Percentiles rank a stretch among this genome's conserved stretches.
Conservation (phyloP, 2,329 filamentous ascomycete species). For the Alternaria metachromatica region DNA sequence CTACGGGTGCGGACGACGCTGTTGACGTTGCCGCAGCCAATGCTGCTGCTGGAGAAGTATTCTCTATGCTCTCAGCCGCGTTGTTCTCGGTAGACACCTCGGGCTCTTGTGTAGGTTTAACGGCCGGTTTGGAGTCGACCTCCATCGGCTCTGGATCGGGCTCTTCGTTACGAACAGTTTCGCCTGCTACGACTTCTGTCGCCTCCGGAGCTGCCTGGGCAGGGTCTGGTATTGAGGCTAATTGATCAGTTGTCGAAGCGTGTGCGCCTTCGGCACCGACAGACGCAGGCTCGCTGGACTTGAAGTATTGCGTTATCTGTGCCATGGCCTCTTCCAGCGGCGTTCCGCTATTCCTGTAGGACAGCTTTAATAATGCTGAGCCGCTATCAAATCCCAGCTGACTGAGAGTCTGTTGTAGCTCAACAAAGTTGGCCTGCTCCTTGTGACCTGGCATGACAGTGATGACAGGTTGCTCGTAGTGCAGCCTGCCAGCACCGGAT, state of each 20-base stretch:
- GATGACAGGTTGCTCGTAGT: slow-evolving; percentile 86
- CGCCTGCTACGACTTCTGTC: slow-evolving; percentile 30
- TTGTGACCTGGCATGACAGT: slow-evolving; percentile 75
- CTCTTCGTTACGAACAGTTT: slow-evolving; percentile 30
- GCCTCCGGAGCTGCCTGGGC: slow-evolving; percentile 35
- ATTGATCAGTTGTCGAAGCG: slow-evolving; percentile 34
- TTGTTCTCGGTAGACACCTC: slow-evolving; percentile 22
- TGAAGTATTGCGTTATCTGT: slow-evolving; percentile 80
- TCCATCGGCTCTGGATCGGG: slow-evolving; percentile 41
- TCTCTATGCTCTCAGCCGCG: slow-evolving; percentile 21
- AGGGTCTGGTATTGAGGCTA: slow-evolving; percentile 30
- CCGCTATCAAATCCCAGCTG: slow-evolving; percentile 89
- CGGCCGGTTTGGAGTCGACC: slow-evolving; percentile 28
- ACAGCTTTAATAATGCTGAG: slow-evolving; percentile 77
- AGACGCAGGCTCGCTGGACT: slow-evolving; percentile 45
- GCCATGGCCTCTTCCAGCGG: slow-evolving; percentile 86
- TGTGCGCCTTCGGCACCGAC: slow-evolving; percentile 39
- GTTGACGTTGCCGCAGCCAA: slow-evolving; percentile 31
- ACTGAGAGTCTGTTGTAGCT: slow-evolving; percentile 86
- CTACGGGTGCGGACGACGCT: slow-evolving; percentile 22
- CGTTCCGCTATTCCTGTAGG: slow-evolving; percentile 75
- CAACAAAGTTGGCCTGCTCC: slow-evolving; percentile 76
- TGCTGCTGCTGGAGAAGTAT: slow-evolving; percentile 25
- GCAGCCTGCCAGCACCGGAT: slow-evolving; percentile 73
- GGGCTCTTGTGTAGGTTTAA: slow-evolving; percentile 17